Evolutionary conservation across 129 eudicot species (phyloP).

Genomic region (Scalesia atractyloides): DNA sequence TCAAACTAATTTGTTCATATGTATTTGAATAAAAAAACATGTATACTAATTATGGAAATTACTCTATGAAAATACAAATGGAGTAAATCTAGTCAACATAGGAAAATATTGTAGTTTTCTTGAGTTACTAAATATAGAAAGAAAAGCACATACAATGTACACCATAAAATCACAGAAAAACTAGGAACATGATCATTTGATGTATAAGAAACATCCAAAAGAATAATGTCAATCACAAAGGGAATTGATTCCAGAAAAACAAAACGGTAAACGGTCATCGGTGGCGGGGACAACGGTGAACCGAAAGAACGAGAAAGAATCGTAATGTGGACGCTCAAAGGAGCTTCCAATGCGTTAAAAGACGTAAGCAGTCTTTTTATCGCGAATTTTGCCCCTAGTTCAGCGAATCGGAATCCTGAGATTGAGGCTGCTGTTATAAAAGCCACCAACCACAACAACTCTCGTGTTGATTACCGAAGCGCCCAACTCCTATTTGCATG

Average conservation of each 20-base stretch:
- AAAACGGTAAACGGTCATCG: slow-evolving; percentile 15
- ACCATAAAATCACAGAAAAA: slow-evolving; percentile 33
- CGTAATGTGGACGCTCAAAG: slow-evolving; percentile 56
- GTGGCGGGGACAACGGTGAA: slow-evolving; percentile 28
- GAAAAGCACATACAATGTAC: slow-evolving; percentile 15
- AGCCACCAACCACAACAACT: slow-evolving; percentile 68
- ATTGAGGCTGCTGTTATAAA: slow-evolving; percentile 68
- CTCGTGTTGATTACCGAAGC: slow-evolving; percentile 47
- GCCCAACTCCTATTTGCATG: slow-evolving; percentile 57
- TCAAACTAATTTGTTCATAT: too few species aligned
- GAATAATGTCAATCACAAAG: slow-evolving; percentile 14
- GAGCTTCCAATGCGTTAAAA: slow-evolving; percentile 62
- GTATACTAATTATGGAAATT: neutral
- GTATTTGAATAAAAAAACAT: too few species aligned
- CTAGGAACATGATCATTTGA: slow-evolving; percentile 18
- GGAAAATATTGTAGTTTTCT: neutral
- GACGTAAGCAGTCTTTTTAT: slow-evolving; percentile 64
- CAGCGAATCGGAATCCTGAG: slow-evolving; percentile 59
- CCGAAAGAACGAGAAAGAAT: neutral
- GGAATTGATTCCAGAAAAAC: slow-evolving; percentile 4
- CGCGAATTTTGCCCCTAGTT: slow-evolving; percentile 45
- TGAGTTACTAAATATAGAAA: slow-evolving; percentile 28
- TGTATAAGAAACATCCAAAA: slow-evolving; percentile 19
- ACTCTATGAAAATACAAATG: neutral
- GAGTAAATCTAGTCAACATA: slow-evolving; percentile 16